phyloP scores from a whole-genome alignment of 768 basidiomycete genomes.

The Tubosaeta sp. region DNA sequence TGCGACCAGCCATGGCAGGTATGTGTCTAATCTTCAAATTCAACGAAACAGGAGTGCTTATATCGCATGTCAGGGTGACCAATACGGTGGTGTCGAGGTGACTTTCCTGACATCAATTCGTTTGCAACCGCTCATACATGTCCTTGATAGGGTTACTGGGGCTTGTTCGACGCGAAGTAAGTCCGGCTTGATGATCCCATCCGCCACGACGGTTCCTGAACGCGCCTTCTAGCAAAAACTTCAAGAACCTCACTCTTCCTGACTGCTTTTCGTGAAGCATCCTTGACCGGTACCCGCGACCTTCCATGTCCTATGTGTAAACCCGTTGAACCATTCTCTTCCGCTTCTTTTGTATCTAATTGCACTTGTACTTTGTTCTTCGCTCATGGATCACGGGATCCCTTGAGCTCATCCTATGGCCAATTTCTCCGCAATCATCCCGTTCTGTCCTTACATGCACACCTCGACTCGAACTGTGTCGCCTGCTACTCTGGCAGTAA shows the following conservation, averaged over 20 bases:
- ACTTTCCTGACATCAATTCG: constrained; percentile 6
- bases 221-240: constrained; percentile 46
- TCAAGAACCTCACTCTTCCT: constrained; percentile 71
- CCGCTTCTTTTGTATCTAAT: constrained; percentile 12
- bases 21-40: constrained; percentile 15
- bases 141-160: constrained; percentile 50
- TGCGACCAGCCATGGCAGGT: constrained; percentile 85
- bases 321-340: not conserved
- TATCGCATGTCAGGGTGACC: constrained; percentile 36
- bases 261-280: constrained; percentile 35
- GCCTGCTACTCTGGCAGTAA: not conserved
- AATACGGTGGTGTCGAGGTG: constrained; percentile 79
- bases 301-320: constrained; percentile 7
- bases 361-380: constrained; percentile 18
- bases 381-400: constrained; percentile 2
- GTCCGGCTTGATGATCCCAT: constrained; percentile 11
- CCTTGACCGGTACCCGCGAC: not conserved
- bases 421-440: not conserved
- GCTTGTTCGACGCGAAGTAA: constrained; percentile 58
- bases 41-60: constrained; percentile 9
- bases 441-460: not conserved
- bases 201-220: constrained; percentile 23
- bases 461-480: not conserved
- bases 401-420: not conserved
- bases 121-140: constrained; percentile 6